These are phyloP conservation scores for Candida broadrunensis DNA, from an alignment of 805 yeast genomes.

Conservation along the genomic window DNA sequence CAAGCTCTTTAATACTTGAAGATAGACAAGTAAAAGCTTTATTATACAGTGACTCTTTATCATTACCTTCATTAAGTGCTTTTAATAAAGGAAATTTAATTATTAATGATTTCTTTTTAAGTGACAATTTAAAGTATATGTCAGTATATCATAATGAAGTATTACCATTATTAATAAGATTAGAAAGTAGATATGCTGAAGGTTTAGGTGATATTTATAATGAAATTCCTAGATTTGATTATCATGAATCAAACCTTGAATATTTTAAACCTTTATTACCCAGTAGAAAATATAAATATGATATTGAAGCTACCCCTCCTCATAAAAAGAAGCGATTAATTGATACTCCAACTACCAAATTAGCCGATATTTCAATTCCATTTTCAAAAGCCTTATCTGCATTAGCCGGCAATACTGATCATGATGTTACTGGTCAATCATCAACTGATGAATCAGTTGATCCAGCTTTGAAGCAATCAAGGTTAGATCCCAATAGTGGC, in stretches of 20 bases:
- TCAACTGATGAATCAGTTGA: constrained; percentile 22
- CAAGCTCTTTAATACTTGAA: constrained; percentile 22
- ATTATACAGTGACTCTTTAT: constrained; percentile 26
- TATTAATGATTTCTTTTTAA: constrained; percentile 34
- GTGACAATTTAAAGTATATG: constrained; percentile 32
- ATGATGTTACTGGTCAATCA: constrained; percentile 1
- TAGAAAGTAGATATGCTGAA: constrained; percentile 25
- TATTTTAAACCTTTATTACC: constrained; percentile 24
- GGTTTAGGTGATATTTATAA: constrained; percentile 27
- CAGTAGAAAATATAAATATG: constrained; percentile 9
- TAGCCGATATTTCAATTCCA: constrained; percentile 6
- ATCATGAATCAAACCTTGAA: constrained; percentile 23
- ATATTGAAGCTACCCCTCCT: constrained; percentile 4
- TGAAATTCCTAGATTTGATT: constrained; percentile 32
- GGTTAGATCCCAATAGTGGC: constrained; percentile 10
- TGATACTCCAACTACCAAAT: constrained; percentile 1
- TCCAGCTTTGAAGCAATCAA: constrained; percentile 23
- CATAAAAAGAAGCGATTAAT: constrained; percentile 11
- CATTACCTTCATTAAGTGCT: constrained; percentile 25
- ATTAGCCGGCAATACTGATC: not conserved
- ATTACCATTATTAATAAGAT: constrained; percentile 24
- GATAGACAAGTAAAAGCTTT: constrained; percentile 29
- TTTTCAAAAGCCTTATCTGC: constrained; percentile 5
- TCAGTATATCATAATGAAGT: constrained; percentile 37
- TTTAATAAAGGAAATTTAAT: constrained; percentile 32